A percentile compares a stretch with the other conserved stretches of the same genome.
phyloP scores from a whole-genome alignment of 257 asterid genomes.

The Solanum piurae region DNA sequence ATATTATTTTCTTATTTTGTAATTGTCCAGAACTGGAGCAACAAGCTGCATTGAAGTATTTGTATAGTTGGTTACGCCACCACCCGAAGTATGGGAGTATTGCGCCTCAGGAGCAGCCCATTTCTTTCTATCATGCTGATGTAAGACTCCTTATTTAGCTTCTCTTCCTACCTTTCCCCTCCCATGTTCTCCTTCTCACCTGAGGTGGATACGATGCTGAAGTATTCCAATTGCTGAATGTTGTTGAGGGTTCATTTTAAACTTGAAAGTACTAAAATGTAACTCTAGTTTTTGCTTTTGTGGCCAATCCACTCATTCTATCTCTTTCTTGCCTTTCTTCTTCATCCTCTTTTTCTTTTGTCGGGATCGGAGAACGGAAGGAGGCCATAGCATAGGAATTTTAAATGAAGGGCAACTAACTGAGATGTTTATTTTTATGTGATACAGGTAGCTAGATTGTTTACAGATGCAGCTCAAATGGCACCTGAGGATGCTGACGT shows the following conservation, averaged over 20 bases:
- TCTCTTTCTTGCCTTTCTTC: neutral
- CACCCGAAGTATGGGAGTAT: slow-evolving; percentile 83
- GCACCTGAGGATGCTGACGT: slow-evolving; percentile 99
- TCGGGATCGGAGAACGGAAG: neutral
- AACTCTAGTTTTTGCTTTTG: neutral
- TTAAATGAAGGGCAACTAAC: neutral
- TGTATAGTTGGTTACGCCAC: slow-evolving; percentile 89
- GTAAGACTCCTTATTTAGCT: slow-evolving; percentile 33
- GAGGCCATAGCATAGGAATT: neutral
- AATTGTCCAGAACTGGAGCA: slow-evolving; percentile 82
- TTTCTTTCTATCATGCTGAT: slow-evolving; percentile 73
- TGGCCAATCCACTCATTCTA: neutral
- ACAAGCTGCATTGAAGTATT: slow-evolving; percentile 81
- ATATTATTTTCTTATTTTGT: neutral
- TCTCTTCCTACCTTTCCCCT: neutral
- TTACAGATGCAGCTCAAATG: slow-evolving; percentile 79
- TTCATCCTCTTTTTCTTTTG: neutral
- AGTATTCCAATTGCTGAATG: neutral
- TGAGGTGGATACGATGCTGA: neutral
- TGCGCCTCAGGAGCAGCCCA: slow-evolving; percentile 63
- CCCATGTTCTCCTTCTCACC: neutral
- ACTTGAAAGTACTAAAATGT: neutral
- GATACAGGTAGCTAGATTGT: slow-evolving; percentile 65
- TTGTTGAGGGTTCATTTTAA: neutral
- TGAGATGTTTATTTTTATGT: slow-evolving; percentile 7